Base-by-base conservation (phyloP, 2,329 filamentous ascomycete species). In the Beauveria sp. region DNA sequence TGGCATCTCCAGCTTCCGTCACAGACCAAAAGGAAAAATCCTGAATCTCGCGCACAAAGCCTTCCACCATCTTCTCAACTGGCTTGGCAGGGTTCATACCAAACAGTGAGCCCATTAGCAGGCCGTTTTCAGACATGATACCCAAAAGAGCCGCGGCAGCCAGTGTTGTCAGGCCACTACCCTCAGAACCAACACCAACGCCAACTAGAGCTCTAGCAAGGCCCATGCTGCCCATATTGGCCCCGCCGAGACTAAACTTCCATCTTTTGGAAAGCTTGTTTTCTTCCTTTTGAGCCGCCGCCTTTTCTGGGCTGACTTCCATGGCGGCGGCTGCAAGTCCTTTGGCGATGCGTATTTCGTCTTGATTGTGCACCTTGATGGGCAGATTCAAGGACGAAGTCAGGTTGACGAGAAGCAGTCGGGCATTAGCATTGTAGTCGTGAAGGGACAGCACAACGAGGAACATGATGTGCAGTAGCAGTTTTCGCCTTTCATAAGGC, bases 31-130 rank as follows among this genome's bases (percentile, higher is more conserved):
- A 90, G 0, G 85, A 91, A 72, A 97, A 96, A 69, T 97, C 92
- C 67, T 91, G 86, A 18, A 97, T 87, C 65, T 96, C 91, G 66
- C 86, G 86, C 12, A 89, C 84, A 71, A 96, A 96, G n/a, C 87
- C 81, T 65, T 96, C 91, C 80, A 97, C 89, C 80, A 92, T 91
- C 71, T 92, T 88, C 57, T 87, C 85, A 0, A 89, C 90, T 80
- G 96, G 92, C 41, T 87, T 84, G 1, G 88, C 86, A 48, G 90
- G 90, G 70, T 96, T 96, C n/a, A 94, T 90, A 9, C 94, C 94
- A 69, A 97, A 97, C 44, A 97, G 77, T 43, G 89, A 85, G 18
- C 92, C 93, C 34, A 96, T 88, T 47, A 92, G 79, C 18, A 94
- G 83, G 5, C 87, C 84, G 64, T 89, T 94, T 43, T 92, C 87